These are phyloP conservation scores for Leucoagaricus sp. DNA, from an alignment of 1,284 basidiomycete genomes.

Conservation along the genomic window DNA sequence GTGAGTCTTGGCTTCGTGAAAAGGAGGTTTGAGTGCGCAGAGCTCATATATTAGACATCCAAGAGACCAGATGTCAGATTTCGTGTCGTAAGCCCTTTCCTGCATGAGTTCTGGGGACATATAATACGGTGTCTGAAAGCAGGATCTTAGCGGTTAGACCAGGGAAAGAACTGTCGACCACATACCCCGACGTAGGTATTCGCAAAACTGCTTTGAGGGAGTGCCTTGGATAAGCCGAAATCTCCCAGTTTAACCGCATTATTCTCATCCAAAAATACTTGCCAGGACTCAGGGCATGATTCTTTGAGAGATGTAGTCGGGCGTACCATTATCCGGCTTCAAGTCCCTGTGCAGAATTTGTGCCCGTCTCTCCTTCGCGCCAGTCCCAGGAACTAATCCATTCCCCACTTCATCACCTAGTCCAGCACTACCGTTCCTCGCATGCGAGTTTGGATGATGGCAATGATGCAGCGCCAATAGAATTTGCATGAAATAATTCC, in stretches of 20 bases:
- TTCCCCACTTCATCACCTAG: slow-evolving; percentile 20
- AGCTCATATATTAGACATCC: slow-evolving; percentile 97
- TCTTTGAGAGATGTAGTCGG: not conserved
- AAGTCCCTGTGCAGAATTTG: slow-evolving; percentile 94
- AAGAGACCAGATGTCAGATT: slow-evolving; percentile 97
- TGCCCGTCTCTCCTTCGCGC: slow-evolving; percentile 52
- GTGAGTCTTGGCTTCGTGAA: slow-evolving; percentile 89
- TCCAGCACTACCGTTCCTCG: slow-evolving; percentile 39
- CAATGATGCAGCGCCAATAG: slow-evolving; percentile 90
- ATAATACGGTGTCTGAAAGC: slow-evolving; percentile 88
- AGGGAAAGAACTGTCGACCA: slow-evolving; percentile 14
- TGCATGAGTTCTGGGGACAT: slow-evolving; percentile 98
- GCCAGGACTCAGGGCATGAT: slow-evolving; percentile 7
- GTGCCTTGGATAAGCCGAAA: slow-evolving; percentile 93
- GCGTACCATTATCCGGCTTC: slow-evolving; percentile 93
- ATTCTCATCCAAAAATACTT: slow-evolving; percentile 83
- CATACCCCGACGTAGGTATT: slow-evolving; percentile 95
- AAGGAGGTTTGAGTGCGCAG: slow-evolving; percentile 89
- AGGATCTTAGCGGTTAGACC: not conserved
- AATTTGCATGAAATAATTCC: slow-evolving; percentile 95
- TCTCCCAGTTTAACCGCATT: slow-evolving; percentile 92
- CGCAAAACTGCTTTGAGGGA: slow-evolving; percentile 85
- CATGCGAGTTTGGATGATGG: slow-evolving; percentile 73
- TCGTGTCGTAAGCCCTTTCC: slow-evolving; percentile 95
- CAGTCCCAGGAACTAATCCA: slow-evolving; percentile 18